Conservation (phyloP, 2,329 filamentous ascomycete species). For the Myotisia sp. region DNA sequence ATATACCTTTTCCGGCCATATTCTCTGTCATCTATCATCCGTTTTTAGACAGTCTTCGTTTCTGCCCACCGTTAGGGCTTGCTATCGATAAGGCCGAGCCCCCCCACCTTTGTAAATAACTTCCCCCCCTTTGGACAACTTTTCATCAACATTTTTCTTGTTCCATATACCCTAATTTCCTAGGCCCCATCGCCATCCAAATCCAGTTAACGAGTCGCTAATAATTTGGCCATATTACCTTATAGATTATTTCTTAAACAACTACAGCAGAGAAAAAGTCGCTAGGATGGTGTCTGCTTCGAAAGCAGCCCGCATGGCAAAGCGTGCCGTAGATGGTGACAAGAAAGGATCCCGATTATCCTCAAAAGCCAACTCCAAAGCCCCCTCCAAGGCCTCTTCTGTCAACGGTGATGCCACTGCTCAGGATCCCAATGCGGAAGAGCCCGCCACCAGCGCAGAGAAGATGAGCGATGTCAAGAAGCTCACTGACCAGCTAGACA, state of each 20-base stretch:
- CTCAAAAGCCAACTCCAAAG: constrained; percentile 53
- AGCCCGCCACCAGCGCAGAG: constrained; percentile 54
- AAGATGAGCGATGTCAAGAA: constrained; percentile 74
- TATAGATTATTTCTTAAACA: background rate
- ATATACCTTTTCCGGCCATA: too few species aligned
- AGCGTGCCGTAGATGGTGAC: constrained; percentile 53
- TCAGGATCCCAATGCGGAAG: constrained; percentile 54
- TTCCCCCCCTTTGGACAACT: constrained; percentile 5
- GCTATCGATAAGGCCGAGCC: constrained; percentile 31
- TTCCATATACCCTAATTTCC: constrained; percentile 15
- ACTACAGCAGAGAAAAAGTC: constrained; percentile 2
- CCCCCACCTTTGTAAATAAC: constrained; percentile 11
- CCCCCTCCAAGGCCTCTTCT: constrained; percentile 48
- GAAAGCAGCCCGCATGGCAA: constrained; percentile 53
- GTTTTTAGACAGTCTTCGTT: background rate
- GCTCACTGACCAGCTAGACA: constrained; percentile 83
- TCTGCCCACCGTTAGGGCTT: constrained; percentile 14
- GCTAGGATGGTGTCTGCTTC: constrained; percentile 51
- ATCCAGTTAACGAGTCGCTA: too few species aligned
- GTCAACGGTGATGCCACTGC: constrained; percentile 60
- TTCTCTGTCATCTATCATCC: background rate
- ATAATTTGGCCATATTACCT: too few species aligned
- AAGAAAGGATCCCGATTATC: constrained; percentile 63
- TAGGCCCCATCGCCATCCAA: too few species aligned
- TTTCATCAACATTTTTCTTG: constrained; percentile 17